Percentiles rank a stretch among this genome's conserved stretches.
Evolutionary conservation across 1,284 basidiomycete species (phyloP).

Genomic region (Jaminaea rosea): DNA sequence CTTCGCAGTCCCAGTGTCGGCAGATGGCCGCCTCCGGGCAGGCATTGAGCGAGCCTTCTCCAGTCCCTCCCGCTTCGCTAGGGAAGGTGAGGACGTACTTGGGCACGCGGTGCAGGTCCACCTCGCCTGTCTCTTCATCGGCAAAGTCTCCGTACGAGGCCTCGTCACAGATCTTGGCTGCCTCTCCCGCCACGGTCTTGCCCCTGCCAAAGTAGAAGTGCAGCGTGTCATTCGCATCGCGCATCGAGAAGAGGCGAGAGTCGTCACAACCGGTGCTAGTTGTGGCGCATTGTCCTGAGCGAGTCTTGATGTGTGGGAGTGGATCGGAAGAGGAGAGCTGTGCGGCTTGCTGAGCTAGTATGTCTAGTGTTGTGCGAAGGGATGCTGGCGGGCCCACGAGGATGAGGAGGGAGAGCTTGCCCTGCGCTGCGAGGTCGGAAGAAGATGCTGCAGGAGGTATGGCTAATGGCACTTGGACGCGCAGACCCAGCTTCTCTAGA

Average conservation of each 20-base stretch:
- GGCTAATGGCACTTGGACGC: neutral
- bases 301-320: neutral
- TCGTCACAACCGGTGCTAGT: constrained; percentile 43
- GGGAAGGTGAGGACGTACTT: constrained; percentile 27
- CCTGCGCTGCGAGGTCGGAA: neutral
- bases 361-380: no score
- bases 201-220: neutral
- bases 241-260: neutral
- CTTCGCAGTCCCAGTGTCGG: constrained; percentile 20
- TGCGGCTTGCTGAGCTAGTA: no score
- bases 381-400: neutral
- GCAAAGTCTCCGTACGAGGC: neutral
- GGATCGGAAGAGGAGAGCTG: neutral
- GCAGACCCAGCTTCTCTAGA: neutral
- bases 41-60: neutral
- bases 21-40: neutral
- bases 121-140: constrained; percentile 11
- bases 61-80: neutral
- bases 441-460: neutral
- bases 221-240: neutral
- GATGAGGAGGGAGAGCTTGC: neutral
- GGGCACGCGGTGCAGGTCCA: constrained; percentile 31
- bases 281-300: neutral
- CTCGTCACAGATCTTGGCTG: neutral
- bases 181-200: neutral